Percentiles rank a stretch among this genome's conserved stretches.
Conservation (phyloP, 148 eudicot genomes). For the Chenopodium suecicum region DNA sequence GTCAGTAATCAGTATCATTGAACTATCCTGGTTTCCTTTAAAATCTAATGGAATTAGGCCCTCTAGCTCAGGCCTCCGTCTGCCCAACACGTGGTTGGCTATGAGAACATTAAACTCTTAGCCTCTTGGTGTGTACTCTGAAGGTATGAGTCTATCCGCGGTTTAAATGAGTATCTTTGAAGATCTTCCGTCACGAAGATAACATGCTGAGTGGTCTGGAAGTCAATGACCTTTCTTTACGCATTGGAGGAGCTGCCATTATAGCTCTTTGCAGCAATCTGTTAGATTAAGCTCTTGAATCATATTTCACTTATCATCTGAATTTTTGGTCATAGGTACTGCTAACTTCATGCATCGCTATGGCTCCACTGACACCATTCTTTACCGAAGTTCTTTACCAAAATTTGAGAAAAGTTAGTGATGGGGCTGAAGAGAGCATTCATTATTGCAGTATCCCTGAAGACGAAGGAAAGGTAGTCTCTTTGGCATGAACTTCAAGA, state of each 20-base stretch:
- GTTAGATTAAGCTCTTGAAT: not conserved
- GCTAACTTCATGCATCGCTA: conserved; percentile 81
- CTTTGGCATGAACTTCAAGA: not conserved
- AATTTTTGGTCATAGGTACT: conserved; percentile 54
- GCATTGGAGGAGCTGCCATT: not conserved
- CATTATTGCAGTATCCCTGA: conserved; percentile 86
- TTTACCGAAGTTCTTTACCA: conserved; percentile 92
- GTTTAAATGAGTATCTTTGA: not conserved
- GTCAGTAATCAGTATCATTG: not conserved
- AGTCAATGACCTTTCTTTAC: not conserved
- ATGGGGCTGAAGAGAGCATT: conserved; percentile 82
- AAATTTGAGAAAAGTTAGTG: conserved; percentile 66
- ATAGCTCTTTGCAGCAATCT: not conserved
- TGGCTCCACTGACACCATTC: conserved; percentile 98
- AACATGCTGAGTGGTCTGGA: not conserved
- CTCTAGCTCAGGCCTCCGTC: not conserved
- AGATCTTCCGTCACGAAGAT: not conserved
- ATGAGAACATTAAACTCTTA: not conserved
- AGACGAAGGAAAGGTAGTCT: conserved; percentile 72
- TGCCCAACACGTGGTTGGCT: not conserved
- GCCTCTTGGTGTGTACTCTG: not conserved
- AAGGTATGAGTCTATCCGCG: not conserved
- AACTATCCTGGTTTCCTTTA: not conserved
- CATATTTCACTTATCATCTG: not conserved
- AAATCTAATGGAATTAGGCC: not conserved